Percentiles rank a stretch among this genome's conserved stretches.
Evolutionary conservation across 768 basidiomycete species (phyloP).

Genomic region (Xerocomellus chrysenteron): DNA sequence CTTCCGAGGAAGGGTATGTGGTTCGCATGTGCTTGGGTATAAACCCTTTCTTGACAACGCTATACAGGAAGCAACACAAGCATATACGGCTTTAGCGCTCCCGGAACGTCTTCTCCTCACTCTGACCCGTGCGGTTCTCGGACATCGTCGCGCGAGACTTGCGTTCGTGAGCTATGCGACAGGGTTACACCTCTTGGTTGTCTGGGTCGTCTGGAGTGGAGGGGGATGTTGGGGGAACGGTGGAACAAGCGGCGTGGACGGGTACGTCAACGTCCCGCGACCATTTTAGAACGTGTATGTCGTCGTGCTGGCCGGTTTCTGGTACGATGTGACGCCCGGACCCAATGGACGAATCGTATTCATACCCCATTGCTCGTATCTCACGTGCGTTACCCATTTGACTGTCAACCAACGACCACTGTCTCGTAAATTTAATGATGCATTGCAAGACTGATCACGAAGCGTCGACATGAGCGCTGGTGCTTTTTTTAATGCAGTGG

Average conservation of each 20-base stretch:
- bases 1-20: constrained; percentile 88
- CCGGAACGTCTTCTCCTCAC: constrained; percentile 85
- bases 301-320: not conserved
- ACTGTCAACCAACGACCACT: too few relatives aligned
- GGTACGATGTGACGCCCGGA: not conserved
- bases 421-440: too few relatives aligned
- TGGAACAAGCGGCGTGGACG: constrained; percentile 14
- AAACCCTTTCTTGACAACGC: not conserved
- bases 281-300: constrained; percentile 12
- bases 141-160: constrained; percentile 86
- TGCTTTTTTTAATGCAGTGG: too few relatives aligned
- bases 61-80: constrained; percentile 87
- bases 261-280: constrained; percentile 11
- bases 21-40: not conserved
- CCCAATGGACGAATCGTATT: not conserved
- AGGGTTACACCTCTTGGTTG: constrained; percentile 74
- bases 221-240: constrained; percentile 69
- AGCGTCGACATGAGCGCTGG: too few relatives aligned
- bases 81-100: constrained; percentile 87
- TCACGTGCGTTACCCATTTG: not conserved
- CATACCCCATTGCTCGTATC: not conserved
- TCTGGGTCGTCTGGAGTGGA: constrained; percentile 55
- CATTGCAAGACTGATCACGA: too few relatives aligned
- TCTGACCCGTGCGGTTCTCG: constrained; percentile 82
- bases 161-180: constrained; percentile 88